These are phyloP conservation scores for Atalantia buxifolia DNA, from an alignment of 345 rosid species.

Conservation along the genomic window DNA sequence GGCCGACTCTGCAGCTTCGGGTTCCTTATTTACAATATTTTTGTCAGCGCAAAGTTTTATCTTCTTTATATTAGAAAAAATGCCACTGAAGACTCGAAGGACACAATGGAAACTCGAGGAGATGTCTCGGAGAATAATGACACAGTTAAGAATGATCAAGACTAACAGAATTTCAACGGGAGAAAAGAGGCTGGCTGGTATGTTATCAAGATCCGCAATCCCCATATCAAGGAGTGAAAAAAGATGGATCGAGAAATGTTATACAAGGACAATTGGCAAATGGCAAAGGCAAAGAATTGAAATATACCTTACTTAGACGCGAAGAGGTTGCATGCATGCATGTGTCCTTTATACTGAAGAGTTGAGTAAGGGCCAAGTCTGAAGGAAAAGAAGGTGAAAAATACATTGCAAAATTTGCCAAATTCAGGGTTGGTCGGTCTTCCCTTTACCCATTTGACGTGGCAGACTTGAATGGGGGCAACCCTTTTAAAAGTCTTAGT, in stretches of 20 bases:
- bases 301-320: neutral
- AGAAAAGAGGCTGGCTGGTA: neutral
- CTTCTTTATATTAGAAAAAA: neutral
- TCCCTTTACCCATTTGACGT: neutral
- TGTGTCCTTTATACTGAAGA: neutral
- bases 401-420: neutral
- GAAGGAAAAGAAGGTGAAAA: neutral
- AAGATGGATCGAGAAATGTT: neutral
- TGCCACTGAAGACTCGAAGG: conserved; percentile 7
- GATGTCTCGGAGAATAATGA: conserved; percentile 25
- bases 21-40: neutral
- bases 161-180: conserved; percentile 13
- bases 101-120: conserved; percentile 20
- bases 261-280: neutral
- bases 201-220: neutral
- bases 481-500: neutral
- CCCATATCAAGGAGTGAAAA: neutral
- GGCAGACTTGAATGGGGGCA: neutral
- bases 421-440: neutral
- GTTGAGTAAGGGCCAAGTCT: neutral
- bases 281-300: neutral
- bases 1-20: neutral
- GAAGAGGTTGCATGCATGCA: neutral
- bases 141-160: conserved; percentile 21
- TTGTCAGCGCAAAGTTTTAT: no score